Percentiles rank a stretch among this genome's conserved stretches.
Evolutionary conservation across 768 basidiomycete species (phyloP).

Genomic region (Atractiella rhizophila): DNA sequence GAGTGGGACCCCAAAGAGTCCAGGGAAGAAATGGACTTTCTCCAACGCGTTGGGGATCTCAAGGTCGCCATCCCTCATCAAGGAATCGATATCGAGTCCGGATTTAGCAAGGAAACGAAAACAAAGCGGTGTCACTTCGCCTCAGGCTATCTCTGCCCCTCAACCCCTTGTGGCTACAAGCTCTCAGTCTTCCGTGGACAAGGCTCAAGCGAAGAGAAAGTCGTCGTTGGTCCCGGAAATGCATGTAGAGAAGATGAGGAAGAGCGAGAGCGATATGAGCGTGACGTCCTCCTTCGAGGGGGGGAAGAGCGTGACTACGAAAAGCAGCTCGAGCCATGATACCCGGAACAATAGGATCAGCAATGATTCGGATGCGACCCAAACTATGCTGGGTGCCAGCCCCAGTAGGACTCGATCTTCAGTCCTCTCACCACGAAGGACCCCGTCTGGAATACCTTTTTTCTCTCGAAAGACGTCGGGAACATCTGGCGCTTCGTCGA

Average conservation of each 20-base stretch:
- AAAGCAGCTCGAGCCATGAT: too few species aligned
- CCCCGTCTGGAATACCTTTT: conserved; percentile 28
- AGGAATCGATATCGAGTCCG: neutral
- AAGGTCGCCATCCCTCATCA: conserved; percentile 1
- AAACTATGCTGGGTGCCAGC: neutral
- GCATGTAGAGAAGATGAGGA: too few species aligned
- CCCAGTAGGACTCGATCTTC: conserved; percentile 1
- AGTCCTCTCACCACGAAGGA: conserved; percentile 7
- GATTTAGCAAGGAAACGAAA: conserved; percentile 19
- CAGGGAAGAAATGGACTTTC: conserved; percentile 93
- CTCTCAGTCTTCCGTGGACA: neutral
- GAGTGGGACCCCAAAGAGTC: conserved; percentile 24
- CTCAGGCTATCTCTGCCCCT: neutral
- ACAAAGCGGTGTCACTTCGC: too few species aligned
- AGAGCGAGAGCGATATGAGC: too few species aligned
- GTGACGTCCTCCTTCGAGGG: too few species aligned
- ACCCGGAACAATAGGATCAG: too few species aligned
- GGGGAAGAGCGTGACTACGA: too few species aligned
- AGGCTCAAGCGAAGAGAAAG: too few species aligned
- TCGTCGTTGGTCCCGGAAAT: too few species aligned
- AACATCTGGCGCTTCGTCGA: conserved; percentile 16
- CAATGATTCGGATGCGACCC: too few species aligned
- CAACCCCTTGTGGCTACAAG: neutral
- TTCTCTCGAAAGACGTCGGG: conserved; percentile 66
- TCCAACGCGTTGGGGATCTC: conserved; percentile 37